Evolutionary conservation across 495 filamentous ascomycete species (phyloP), one percentile per base, ranked within the genome.

Genomic region (Daldinia grandis): DNA sequence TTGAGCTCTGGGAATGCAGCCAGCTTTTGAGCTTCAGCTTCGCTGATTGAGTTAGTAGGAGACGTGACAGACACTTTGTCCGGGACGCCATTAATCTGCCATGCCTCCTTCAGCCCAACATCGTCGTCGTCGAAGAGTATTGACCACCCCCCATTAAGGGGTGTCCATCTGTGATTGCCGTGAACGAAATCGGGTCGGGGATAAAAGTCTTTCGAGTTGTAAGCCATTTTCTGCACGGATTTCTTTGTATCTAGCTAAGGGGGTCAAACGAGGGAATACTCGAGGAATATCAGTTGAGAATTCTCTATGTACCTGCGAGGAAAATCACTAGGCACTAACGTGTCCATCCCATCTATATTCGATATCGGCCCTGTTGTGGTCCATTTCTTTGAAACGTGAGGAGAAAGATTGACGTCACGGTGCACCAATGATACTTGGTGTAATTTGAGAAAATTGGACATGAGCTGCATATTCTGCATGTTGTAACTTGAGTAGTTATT

Each of bases 41-140:
- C 69, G 50, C 30, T 42, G 59, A 47, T 40, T 19, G 56, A 5
- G 12, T 58, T 38, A 9, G 42, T 8, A 9, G 49, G 5, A 27
- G 56, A 57, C 3, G 64, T 30, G 50, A 74, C 68, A 6, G 66
- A 27, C n/a, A 75, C 71, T 47, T 71, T 67, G 2, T 72, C 71
- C 24, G 78, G 78, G 1, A 79, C 62, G 19, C 76, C 74, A n/a
- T 69, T 68, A 6, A 73, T 64, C 17, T 79, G 76, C 78, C 78
- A 79, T 76, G 81, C 80, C 35, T 77, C 57, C 19, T 58, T 61
- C 7, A 86, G 78, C 2, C 86, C 86, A 24, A 76, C 63, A 67
- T 88, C 85, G 25, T 78, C 66, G 74, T 88, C 86, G 76, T 89
- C 87, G 68, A 88, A 89, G 64, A 84, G 75, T 68, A 88, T 84